Evolutionary conservation across 805 yeast species (phyloP), one percentile per base, ranked within the genome.

Genomic region (Ogataea dorogensis): DNA sequence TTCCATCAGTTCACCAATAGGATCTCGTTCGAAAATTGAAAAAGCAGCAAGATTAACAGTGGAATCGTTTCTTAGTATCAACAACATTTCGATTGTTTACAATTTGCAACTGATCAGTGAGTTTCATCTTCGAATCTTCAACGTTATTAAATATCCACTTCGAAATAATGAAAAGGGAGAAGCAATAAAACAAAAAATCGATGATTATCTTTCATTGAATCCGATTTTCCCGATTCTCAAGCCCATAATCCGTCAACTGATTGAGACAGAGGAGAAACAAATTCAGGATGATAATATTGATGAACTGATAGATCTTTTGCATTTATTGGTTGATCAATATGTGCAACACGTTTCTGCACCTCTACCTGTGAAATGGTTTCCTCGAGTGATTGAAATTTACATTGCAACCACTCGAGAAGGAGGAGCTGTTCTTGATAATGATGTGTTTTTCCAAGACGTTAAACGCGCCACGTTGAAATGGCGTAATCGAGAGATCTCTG

Each of bases 201-300:
- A 52, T n/a, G 43, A 47, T 1, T 57, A 44, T 33, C 50, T 43
- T 33, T 43, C 47, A 1, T 28, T 45, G 15, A 42, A 51, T 18
- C 63, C 63, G 1, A 47, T 58, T 0, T 38, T 58, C 4, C 58
- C 62, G 1, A 46, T 56, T 5, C 21, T 58, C 15, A 42, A 38
- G 30, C 56, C 54, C 3, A 37, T 51, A 7, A 43, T 47, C 9
- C 36, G 42, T 15, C 41, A 36, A 18, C 19, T 44, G 27, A 29
- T 40, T 5, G 33, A 28, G 4, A 20, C 22, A 2, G 46, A 44
- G 6, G 13, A 23, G 17, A 10, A n/a, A 5, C 6, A 10, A 11
- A 7, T 10, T 13, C 24, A 33, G 5, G 16, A 9, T 6, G 26
- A 31, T 1, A 19, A 30, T 11, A 29, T 32, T 3, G 15, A 12